Conservation (phyloP, 108 stramenopile species). For the Skeletonema tropicum region DNA sequence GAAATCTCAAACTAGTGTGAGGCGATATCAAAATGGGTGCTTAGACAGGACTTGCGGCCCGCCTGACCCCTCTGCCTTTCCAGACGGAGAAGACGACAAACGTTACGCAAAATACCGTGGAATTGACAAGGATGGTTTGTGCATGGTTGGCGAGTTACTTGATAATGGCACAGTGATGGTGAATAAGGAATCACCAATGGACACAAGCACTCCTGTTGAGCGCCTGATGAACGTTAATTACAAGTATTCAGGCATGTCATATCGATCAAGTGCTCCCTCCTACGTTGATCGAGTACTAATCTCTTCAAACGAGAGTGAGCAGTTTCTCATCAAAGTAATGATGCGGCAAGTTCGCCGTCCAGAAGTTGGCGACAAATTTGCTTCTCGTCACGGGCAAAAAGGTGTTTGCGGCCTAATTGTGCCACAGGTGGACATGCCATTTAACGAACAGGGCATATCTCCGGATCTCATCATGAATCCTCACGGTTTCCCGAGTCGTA, state of each 20-base stretch:
- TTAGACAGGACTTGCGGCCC: constrained; percentile 88
- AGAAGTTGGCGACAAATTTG: constrained; percentile 99
- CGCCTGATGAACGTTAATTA: constrained; percentile 62
- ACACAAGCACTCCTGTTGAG: constrained; percentile 60
- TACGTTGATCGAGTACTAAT: constrained; percentile 98
- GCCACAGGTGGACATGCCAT: constrained; percentile 96
- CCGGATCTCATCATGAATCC: constrained; percentile 99
- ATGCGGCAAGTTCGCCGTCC: constrained; percentile 91
- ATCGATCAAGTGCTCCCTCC: constrained; percentile 82
- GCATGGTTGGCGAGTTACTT: constrained; percentile 87
- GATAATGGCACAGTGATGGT: constrained; percentile 89
- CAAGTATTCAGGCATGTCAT: constrained; percentile 83
- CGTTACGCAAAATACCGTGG: constrained; percentile 79
- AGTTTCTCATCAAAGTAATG: constrained; percentile 95
- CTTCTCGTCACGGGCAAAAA: constrained; percentile 98
- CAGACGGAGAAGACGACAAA: constrained; percentile 82
- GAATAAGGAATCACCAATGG: constrained; percentile 89
- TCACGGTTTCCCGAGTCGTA: constrained; percentile 98
- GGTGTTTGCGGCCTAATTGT: constrained; percentile 98
- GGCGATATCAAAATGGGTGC: constrained; percentile 94
- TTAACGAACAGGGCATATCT: constrained; percentile 93
- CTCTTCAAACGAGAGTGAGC: constrained; percentile 94
- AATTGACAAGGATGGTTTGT: constrained; percentile 94
- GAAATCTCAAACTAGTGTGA: constrained; percentile 87
- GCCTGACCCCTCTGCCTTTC: constrained; percentile 67